Conservation (phyloP, 331 rosid species). For the Erythrophleum ivorense region DNA sequence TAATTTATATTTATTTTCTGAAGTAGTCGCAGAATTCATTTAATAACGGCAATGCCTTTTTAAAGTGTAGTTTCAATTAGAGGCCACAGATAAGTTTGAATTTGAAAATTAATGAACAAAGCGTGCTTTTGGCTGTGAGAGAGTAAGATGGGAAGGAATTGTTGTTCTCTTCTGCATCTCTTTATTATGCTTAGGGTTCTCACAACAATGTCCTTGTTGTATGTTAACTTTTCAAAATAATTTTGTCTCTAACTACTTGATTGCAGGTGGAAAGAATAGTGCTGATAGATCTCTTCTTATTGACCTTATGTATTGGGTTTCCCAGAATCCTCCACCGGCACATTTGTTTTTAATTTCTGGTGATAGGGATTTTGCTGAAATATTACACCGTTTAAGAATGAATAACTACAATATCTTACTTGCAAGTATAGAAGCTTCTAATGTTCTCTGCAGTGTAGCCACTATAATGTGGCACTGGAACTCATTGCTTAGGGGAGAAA, state of each 20-base stretch:
- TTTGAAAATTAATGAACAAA: not conserved
- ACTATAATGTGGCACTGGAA: conserved; percentile 92
- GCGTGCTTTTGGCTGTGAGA: not conserved
- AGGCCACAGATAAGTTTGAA: not conserved
- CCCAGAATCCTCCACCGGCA: conserved; percentile 97
- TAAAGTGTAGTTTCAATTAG: not conserved
- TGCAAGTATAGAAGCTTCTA: conserved; percentile 63
- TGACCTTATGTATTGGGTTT: conserved; percentile 87
- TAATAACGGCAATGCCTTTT: not conserved
- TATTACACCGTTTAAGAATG: conserved; percentile 83
- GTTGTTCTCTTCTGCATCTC: not conserved
- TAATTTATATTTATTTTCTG: not conserved
- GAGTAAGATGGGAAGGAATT: not conserved
- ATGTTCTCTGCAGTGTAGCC: conserved; percentile 83
- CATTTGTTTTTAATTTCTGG: conserved; percentile 87
- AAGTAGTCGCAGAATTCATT: not conserved
- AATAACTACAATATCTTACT: conserved; percentile 87
- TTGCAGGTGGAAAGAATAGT: conserved; percentile 84
- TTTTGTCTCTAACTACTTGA: conserved; percentile 8
- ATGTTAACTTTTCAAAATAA: conserved; percentile 20
- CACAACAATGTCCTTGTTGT: not conserved
- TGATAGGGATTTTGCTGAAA: conserved; percentile 73
- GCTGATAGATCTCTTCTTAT: conserved; percentile 84
- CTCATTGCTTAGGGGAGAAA: conserved; percentile 72
- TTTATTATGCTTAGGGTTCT: too few relatives aligned